Evolutionary conservation across 1,284 basidiomycete species (phyloP), one percentile per base, ranked within the genome.

Genomic region (Peniophora sp.): DNA sequence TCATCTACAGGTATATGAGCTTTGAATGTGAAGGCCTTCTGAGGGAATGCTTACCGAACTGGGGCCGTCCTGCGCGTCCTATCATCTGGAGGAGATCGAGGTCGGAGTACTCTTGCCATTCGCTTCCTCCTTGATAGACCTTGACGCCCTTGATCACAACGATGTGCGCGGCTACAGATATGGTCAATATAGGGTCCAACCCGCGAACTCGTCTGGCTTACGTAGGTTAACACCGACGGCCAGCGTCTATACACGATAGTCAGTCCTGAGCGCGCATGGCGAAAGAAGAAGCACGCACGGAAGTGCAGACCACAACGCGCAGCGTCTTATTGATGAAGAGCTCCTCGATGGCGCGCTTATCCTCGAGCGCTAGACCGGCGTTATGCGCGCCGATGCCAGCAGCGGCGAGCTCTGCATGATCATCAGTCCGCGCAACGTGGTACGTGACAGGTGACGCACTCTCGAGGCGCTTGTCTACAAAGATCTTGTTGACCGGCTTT

Each of bases 201-300:
- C 12, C 1, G 36, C 3, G 22, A 14, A 24, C 24, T 11, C 15
- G 22, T 14, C 24, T 15, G 15, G 67, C 84, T 57, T 60, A 90
- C 88, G 88, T 53, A 95, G 69, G 60, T 95, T 95, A 32, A 95
- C 87, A 0, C 92, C 92, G 37, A 92, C 88, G 2, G 92, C 92
- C 36, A 95, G 70, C 10, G 92, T 95, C 82, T 91, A 51, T 24
- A 34, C 24, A 22, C 36, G 47, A 3, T 6, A 27, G 48, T 60
- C 34, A 62, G 48, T 41, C 37, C 37, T 47, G 41, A 27, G 44
- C 42, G 52, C 37, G 37, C 49, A 24, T 23, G 15, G 8, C 37
- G 37, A n/a, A 20, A 41, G 37, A 46, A 23, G 15, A 51, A 49
- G 46, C 24, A 52, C 80, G 52, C 57, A 88, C 88, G 1, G 85